phyloP scores from a whole-genome alignment of 1,284 basidiomycete genomes.

The Rhodotorula sp. region DNA sequence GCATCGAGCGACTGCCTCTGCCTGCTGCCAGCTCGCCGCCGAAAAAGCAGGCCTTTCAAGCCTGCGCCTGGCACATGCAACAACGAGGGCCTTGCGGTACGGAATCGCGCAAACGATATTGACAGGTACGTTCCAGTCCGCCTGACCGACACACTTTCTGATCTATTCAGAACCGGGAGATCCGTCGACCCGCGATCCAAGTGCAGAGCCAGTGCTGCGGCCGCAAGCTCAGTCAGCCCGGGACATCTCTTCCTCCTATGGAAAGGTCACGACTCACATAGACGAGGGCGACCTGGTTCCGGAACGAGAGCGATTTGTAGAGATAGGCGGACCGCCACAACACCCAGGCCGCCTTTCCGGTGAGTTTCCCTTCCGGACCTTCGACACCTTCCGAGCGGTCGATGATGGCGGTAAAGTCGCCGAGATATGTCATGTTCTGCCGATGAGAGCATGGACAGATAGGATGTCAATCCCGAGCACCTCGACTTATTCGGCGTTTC shows the following conservation, averaged over 20 bases:
- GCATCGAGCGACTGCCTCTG: too few relatives aligned
- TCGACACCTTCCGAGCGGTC: conserved; percentile 63
- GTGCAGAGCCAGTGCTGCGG: conserved; percentile 1
- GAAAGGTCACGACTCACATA: conserved; percentile 8
- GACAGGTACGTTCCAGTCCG: too few relatives aligned
- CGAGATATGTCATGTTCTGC: conserved; percentile 67
- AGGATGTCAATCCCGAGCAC: background rate
- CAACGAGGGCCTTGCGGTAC: too few relatives aligned
- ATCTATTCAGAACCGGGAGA: background rate
- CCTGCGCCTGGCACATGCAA: too few relatives aligned
- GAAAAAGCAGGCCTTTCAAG: too few relatives aligned
- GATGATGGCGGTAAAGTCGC: conserved; percentile 66
- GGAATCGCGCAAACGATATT: too few relatives aligned
- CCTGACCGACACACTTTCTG: too few relatives aligned
- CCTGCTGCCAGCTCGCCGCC: too few relatives aligned
- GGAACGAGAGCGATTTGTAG: conserved; percentile 69
- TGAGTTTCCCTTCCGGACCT: conserved; percentile 59
- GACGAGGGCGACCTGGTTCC: conserved; percentile 62
- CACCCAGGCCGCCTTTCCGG: conserved; percentile 39
- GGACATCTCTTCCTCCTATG: background rate
- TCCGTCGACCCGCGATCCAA: background rate
- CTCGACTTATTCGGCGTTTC: background rate
- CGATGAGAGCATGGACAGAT: background rate
- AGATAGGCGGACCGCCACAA: conserved; percentile 60
- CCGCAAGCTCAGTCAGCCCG: background rate